Percentiles rank a stretch among this genome's conserved stretches.
phyloP scores from a whole-genome alignment of 108 stramenopile genomes.

The Chaetoceros muelleri region DNA sequence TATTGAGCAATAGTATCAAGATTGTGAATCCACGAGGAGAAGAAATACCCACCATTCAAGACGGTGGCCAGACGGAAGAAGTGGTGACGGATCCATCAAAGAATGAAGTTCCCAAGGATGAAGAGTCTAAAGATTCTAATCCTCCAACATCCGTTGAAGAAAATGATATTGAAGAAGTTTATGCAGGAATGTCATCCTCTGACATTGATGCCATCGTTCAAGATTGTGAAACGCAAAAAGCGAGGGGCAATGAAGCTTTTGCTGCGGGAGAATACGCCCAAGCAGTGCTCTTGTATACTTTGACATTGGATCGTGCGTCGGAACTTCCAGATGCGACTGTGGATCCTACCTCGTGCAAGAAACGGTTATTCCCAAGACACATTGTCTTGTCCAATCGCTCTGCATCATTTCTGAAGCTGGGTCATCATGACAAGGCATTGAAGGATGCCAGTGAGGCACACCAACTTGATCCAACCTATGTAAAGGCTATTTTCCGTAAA shows the following conservation, averaged over 20 bases:
- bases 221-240: slow-evolving; percentile 66
- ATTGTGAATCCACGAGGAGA: slow-evolving; percentile 28
- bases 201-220: slow-evolving; percentile 53
- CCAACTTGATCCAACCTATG: slow-evolving; percentile 53
- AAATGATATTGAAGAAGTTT: slow-evolving; percentile 59
- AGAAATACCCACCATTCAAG: slow-evolving; percentile 30
- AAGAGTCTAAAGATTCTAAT: slow-evolving; percentile 7
- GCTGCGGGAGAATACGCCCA: slow-evolving; percentile 80
- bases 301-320: slow-evolving; percentile 76
- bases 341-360: slow-evolving; percentile 1
- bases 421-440: slow-evolving; percentile 83
- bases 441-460: slow-evolving; percentile 57
- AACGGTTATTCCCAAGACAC: slow-evolving; percentile 58
- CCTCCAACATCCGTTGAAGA: slow-evolving; percentile 8
- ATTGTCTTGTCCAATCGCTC: slow-evolving; percentile 73
- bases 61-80: too few relatives aligned
- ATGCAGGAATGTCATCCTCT: slow-evolving; percentile 46
- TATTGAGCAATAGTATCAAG: not conserved
- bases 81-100: too few relatives aligned
- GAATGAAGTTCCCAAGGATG: slow-evolving; percentile 19
- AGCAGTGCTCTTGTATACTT: slow-evolving; percentile 73
- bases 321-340: slow-evolving; percentile 51
- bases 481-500: slow-evolving; percentile 81
- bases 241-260: slow-evolving; percentile 84
- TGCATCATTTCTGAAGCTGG: slow-evolving; percentile 83